A percentile compares a stretch with the other conserved stretches of the same genome.
phyloP scores from a whole-genome alignment of 805 yeast species.

The Helenozyma baotianmanensis region DNA sequence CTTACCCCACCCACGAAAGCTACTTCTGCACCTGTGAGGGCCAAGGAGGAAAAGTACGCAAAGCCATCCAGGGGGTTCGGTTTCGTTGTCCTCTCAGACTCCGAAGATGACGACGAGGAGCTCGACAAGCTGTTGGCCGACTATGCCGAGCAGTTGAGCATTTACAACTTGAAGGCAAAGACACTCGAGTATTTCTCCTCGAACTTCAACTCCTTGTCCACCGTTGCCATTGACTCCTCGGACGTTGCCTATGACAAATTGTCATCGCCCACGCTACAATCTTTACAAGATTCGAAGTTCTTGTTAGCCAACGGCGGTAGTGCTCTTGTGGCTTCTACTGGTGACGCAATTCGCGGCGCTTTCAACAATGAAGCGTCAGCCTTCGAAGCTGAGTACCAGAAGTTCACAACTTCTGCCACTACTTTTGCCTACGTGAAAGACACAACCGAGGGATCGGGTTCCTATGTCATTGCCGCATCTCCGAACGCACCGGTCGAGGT shows the following conservation, averaged over 20 bases:
- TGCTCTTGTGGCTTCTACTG: conserved; percentile 6
- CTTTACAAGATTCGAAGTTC: neutral
- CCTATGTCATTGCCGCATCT: conserved; percentile 19
- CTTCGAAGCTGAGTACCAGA: conserved; percentile 5
- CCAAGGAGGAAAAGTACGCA: conserved; percentile 1
- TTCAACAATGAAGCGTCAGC: neutral
- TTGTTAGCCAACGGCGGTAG: conserved; percentile 1
- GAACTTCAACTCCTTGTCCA: conserved; percentile 10
- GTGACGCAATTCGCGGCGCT: neutral
- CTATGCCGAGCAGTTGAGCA: conserved; percentile 2
- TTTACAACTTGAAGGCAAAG: conserved; percentile 3
- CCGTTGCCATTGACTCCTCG: conserved; percentile 5
- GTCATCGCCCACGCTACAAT: neutral
- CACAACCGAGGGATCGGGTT: conserved; percentile 24
- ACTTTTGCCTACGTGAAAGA: conserved; percentile 21
- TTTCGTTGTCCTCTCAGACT: conserved; percentile 5
- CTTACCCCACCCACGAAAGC: conserved; percentile 6
- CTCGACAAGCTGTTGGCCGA: conserved; percentile 1
- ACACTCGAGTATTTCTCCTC: conserved; percentile 4
- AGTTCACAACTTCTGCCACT: neutral
- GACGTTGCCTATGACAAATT: conserved; percentile 1
- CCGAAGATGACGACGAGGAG: conserved; percentile 1
- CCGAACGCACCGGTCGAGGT: conserved; percentile 10
- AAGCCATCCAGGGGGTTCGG: conserved; percentile 14
- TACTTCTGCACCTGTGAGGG: neutral